Base-by-base conservation (phyloP, 2,329 filamentous ascomycete genomes). In the Trichoderma arundinaceum region DNA sequence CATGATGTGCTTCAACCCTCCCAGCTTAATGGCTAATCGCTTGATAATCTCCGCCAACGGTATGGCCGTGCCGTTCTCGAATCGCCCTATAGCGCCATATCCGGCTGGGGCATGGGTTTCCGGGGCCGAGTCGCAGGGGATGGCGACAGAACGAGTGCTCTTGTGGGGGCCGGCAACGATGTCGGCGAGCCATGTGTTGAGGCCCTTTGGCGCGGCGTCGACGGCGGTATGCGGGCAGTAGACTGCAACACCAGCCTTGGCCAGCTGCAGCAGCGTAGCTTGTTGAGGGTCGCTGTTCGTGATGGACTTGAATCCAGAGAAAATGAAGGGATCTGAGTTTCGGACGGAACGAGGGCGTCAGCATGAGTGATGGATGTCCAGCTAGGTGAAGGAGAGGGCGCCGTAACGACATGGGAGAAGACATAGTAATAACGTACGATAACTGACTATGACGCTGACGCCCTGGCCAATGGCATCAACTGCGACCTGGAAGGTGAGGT, bases 161-260 rank as follows among this genome's bases (percentile, higher is more conserved):
- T 71, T 68, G 67, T 75, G 75, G 56, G 73, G 71, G 9, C 87
- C 88, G 2, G 89, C 88, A 19, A 97, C 87, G 56, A 96, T 89
- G 74, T 96, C 91, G 67, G 92, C 92, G 9, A 99, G 88, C 94
- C 94, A 99, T 76, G 96, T 92, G 74, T 94, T 96, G 71, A 99
- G 86, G 4, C 95, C 95, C 17, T 89, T 87, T 0, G 88, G 87
- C 0, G 92, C 92, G 44, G 92, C 92, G 77, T 99, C 95, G 49
- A 98, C 88, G 13, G 95, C 94, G 0, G 95, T 99, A 79, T 99
- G 95, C 0, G 95, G 95, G 70, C 90, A 93, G 82, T 98, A 99
- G 65, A 99, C 93, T 69, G 93, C 96, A 72, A 99, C 92, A 41
- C 94, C 94, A 76, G 91, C 88, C 69, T 92, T 90, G 53, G 90